Evolutionary conservation across 495 filamentous ascomycete genomes (phyloP).

Genomic region (Podospora pseudopauciseta): DNA sequence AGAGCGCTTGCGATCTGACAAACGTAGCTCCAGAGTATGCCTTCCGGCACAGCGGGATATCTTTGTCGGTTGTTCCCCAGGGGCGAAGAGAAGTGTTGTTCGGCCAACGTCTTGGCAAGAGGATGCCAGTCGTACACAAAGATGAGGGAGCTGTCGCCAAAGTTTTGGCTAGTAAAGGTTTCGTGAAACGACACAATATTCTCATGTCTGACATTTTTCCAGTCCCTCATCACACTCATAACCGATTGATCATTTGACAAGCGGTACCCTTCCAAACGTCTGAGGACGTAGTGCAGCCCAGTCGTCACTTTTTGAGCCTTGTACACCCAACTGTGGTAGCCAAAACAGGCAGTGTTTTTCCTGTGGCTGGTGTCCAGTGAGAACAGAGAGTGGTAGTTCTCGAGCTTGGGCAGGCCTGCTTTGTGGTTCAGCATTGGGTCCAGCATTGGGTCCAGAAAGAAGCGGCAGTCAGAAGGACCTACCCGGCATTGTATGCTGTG

Average conservation of each 20-base stretch:
- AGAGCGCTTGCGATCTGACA: slow-evolving; percentile 88
- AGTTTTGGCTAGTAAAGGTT: slow-evolving; percentile 87
- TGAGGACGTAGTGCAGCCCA: slow-evolving; percentile 76
- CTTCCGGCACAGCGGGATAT: slow-evolving; percentile 62
- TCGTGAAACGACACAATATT: slow-evolving; percentile 85
- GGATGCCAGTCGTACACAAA: slow-evolving; percentile 94
- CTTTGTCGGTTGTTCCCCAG: slow-evolving; percentile 46
- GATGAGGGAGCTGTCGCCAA: slow-evolving; percentile 91
- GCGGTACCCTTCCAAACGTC: slow-evolving; percentile 75
- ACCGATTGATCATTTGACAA: slow-evolving; percentile 88
- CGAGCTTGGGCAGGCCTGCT: slow-evolving; percentile 68
- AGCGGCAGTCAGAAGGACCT: slow-evolving; percentile 27
- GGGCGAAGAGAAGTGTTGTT: slow-evolving; percentile 68
- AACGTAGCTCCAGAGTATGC: slow-evolving; percentile 84
- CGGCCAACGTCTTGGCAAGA: slow-evolving; percentile 80
- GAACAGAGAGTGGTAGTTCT: slow-evolving; percentile 85
- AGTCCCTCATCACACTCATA: slow-evolving; percentile 70
- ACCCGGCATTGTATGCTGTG: slow-evolving; percentile 81
- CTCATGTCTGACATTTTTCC: slow-evolving; percentile 80
- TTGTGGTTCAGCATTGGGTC: slow-evolving; percentile 19
- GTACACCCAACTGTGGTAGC: slow-evolving; percentile 88
- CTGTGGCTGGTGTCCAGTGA: slow-evolving; percentile 75
- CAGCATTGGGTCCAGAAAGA: not conserved
- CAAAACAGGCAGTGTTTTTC: slow-evolving; percentile 71
- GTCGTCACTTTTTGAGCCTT: slow-evolving; percentile 89